Conservation (phyloP, 2,329 filamentous ascomycete genomes). For the Aureobasidium subglaciale region DNA sequence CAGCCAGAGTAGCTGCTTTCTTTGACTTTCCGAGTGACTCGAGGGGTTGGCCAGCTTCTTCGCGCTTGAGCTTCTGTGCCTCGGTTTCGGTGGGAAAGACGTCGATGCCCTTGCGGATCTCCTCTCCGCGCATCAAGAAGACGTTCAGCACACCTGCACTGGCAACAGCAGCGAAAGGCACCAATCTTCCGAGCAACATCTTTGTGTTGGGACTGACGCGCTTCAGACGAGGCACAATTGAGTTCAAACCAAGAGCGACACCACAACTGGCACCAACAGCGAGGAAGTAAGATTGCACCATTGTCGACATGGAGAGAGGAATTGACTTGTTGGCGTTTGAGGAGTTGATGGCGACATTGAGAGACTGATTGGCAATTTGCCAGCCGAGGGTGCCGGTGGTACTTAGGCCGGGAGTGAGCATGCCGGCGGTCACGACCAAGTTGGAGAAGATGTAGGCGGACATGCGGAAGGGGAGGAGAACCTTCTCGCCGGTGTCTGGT, state of each 20-base stretch:
- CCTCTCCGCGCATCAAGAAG: conserved; percentile 94
- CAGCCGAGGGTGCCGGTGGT: conserved; percentile 82
- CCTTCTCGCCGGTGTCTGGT: conserved; percentile 81
- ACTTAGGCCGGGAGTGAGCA: conserved; percentile 85
- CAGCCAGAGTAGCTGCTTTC: conserved; percentile 80
- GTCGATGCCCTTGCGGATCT: conserved; percentile 89
- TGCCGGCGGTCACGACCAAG: conserved; percentile 87
- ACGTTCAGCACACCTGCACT: conserved; percentile 89
- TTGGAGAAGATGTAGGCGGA: conserved; percentile 92
- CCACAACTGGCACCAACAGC: conserved; percentile 90
- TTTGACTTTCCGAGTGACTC: conserved; percentile 73
- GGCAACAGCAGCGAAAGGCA: conserved; percentile 93
- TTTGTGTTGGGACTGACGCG: conserved; percentile 66
- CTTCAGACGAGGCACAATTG: conserved; percentile 77
- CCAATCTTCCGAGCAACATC: conserved; percentile 72
- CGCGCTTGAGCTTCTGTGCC: conserved; percentile 54
- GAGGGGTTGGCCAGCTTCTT: conserved; percentile 23
- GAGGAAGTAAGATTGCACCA: conserved; percentile 83
- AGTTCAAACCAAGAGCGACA: conserved; percentile 86
- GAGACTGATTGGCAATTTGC: conserved; percentile 94
- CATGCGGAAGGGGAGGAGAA: conserved; percentile 95
- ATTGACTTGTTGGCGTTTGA: conserved; percentile 98
- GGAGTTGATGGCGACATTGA: conserved; percentile 97
- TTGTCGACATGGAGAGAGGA: conserved; percentile 69
- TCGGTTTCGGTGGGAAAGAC: conserved; percentile 76